A percentile compares a stretch with the other conserved stretches of the same genome.
phyloP scores from a whole-genome alignment of 176 grass and related monocot species.

The Phoenix dactylifera region DNA sequence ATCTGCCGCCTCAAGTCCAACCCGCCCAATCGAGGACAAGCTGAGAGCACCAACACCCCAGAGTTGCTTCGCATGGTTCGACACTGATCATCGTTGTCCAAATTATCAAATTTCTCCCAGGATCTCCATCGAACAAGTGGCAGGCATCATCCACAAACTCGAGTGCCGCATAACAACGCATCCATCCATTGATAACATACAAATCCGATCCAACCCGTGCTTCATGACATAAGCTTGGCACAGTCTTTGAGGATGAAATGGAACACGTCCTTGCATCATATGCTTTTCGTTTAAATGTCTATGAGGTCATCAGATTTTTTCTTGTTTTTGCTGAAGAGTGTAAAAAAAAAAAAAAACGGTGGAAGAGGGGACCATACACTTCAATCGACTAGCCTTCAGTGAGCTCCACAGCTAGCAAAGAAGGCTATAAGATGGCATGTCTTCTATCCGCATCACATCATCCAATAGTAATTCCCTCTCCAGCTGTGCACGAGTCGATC shows the following conservation, averaged over 20 bases:
- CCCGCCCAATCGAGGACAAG: constrained; percentile 26
- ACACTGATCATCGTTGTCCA: constrained; percentile 41
- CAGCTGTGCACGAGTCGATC: constrained; percentile 63
- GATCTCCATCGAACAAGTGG: constrained; percentile 29
- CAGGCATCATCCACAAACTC: constrained; percentile 3
- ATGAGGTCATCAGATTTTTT: no score
- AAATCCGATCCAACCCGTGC: constrained; percentile 22
- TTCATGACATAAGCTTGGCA: constrained; percentile 18
- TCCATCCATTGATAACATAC: constrained; percentile 29
- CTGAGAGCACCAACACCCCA: constrained; percentile 31
- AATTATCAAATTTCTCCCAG: constrained; percentile 8
- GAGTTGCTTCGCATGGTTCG: constrained; percentile 2
- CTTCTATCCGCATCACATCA: constrained; percentile 90
- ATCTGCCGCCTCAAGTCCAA: constrained; percentile 35
- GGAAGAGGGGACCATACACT: no score
- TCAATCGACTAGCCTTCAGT: no score
- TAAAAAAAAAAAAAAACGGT: no score
- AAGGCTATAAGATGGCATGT: constrained; percentile 88
- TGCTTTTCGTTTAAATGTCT: no score
- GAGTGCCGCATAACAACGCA: constrained; percentile 12
- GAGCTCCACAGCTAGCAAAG: constrained; percentile 38
- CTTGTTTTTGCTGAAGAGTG: no score
- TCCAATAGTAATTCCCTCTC: constrained; percentile 82
- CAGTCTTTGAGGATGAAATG: constrained; percentile 40
- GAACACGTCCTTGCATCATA: constrained; percentile 25